phyloP scores from a whole-genome alignment of 148 eudicot species.

The Vaccinium vitisidaea region DNA sequence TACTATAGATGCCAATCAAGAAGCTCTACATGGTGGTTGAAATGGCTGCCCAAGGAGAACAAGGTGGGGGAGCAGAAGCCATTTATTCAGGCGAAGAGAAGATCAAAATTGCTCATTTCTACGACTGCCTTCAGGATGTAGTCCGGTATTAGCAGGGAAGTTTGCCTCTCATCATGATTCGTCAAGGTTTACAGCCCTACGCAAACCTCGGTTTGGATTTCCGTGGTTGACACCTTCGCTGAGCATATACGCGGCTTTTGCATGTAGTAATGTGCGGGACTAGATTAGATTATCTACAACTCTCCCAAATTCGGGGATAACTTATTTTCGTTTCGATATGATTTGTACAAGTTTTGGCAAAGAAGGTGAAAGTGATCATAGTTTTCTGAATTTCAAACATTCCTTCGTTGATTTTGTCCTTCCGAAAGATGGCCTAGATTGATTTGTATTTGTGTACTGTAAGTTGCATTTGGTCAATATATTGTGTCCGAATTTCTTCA shows the following conservation, averaged over 20 bases:
- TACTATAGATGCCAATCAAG: conserved; percentile 77
- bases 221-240: neutral
- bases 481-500: neutral
- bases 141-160: conserved; percentile 47
- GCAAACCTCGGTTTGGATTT: neutral
- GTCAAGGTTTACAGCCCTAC: neutral
- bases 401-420: neutral
- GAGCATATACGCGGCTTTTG: neutral
- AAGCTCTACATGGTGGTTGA: conserved; percentile 83
- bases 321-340: neutral
- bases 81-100: conserved; percentile 76
- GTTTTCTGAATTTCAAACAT: neutral
- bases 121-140: conserved; percentile 81
- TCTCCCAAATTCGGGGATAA: neutral
- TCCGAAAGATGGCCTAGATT: neutral
- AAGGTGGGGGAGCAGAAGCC: conserved; percentile 85
- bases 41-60: conserved; percentile 97
- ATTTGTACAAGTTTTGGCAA: neutral
- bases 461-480: neutral
- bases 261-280: neutral
- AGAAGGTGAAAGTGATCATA: neutral
- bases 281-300: neutral
- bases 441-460: neutral
- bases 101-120: conserved; percentile 78
- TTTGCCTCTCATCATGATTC: conserved; percentile 4